phyloP scores from a whole-genome alignment of 2,329 filamentous ascomycete genomes.

The Penicillium glabrum region DNA sequence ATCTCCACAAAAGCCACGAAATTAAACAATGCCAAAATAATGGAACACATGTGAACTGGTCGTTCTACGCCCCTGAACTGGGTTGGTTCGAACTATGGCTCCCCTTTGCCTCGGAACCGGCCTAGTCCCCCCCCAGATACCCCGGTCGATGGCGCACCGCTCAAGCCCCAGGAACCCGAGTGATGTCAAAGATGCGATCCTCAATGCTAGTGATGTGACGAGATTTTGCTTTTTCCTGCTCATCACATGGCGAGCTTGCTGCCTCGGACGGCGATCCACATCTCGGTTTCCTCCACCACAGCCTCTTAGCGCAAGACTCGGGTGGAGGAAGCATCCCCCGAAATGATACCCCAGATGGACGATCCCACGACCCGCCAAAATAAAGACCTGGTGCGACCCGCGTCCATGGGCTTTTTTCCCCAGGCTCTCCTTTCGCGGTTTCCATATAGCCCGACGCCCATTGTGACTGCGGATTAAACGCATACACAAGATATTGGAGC shows the following conservation, averaged over 20 bases:
- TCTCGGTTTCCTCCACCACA: conserved; percentile 8
- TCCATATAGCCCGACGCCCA: conserved; percentile 12
- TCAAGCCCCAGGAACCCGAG: background rate
- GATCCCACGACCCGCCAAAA: conserved; percentile 17
- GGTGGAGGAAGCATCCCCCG: conserved; percentile 15
- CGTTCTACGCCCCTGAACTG: background rate
- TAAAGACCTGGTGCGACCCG: conserved; percentile 17
- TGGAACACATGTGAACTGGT: conserved; percentile 1
- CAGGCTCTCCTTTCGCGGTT: conserved; percentile 11
- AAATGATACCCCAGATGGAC: conserved; percentile 14
- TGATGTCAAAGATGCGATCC: conserved; percentile 1
- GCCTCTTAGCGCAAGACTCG: conserved; percentile 11
- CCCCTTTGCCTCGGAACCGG: background rate
- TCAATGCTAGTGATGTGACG: conserved; percentile 1
- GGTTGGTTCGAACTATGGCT: background rate
- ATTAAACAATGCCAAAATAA: background rate
- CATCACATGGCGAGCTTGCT: conserved; percentile 9
- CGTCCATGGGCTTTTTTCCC: background rate
- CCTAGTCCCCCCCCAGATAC: background rate
- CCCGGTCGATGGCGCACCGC: background rate
- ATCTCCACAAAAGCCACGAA: background rate
- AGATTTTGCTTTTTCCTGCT: background rate
- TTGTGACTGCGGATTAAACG: conserved; percentile 5
- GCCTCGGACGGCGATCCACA: conserved; percentile 11
- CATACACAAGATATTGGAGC: conserved; percentile 7